Conservation (phyloP, 352 stramenopile genomes). For the Pilasporangium apinafurcum region DNA sequence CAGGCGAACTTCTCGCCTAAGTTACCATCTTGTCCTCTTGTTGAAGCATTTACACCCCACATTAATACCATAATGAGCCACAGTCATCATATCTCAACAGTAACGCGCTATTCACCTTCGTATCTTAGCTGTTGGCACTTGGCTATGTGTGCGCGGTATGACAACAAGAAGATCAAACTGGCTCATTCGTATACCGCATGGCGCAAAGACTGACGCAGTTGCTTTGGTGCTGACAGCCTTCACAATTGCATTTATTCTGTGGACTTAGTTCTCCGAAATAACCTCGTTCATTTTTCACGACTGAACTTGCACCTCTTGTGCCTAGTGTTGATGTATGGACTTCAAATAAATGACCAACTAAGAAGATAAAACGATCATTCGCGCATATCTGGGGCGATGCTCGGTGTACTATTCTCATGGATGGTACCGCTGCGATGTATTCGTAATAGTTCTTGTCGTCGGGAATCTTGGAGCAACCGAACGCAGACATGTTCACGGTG, state of each 20-base stretch:
- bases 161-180: constrained; percentile 1
- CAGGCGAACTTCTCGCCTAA: too few relatives aligned
- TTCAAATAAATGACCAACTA: constrained; percentile 4
- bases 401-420: constrained; percentile 25
- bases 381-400: constrained; percentile 27
- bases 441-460: constrained; percentile 36
- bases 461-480: constrained; percentile 33
- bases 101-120: too few relatives aligned
- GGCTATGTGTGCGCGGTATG: neutral
- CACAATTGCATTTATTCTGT: too few relatives aligned
- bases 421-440: constrained; percentile 26
- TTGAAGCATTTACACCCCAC: too few relatives aligned
- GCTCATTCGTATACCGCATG: neutral
- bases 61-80: too few relatives aligned
- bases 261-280: too few relatives aligned
- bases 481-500: constrained; percentile 53
- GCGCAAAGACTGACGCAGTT: neutral
- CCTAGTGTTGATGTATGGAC: constrained; percentile 2
- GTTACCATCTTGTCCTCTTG: too few relatives aligned
- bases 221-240: neutral
- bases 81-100: too few relatives aligned
- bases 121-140: too few relatives aligned
- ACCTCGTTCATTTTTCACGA: too few relatives aligned
- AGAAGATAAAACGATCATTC: constrained; percentile 4
- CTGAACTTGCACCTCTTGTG: constrained; percentile 1